phyloP scores from a whole-genome alignment of 352 stramenopile genomes.

The Phytophthora idaei region DNA sequence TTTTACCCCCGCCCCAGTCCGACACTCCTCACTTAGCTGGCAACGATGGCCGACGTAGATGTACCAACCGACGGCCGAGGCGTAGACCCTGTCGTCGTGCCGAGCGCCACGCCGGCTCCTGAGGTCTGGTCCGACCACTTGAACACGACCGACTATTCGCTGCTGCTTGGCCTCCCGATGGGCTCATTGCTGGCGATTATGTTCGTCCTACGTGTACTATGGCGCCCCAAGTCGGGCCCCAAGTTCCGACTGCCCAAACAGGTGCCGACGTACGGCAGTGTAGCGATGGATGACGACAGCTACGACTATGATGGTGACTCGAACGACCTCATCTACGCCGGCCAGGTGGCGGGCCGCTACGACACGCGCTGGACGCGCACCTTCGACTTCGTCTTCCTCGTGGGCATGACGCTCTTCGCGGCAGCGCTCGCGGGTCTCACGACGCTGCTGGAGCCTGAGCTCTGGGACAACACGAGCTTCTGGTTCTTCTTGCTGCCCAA shows the following conservation, averaged over 20 bases:
- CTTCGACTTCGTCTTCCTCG: conserved; percentile 84
- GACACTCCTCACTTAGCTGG: background rate
- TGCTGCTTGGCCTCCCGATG: conserved; percentile 70
- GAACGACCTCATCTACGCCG: conserved; percentile 85
- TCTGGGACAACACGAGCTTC: conserved; percentile 75
- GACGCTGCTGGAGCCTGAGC: conserved; percentile 53
- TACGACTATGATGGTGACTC: conserved; percentile 84
- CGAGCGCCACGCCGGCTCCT: conserved; percentile 13
- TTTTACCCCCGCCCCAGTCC: background rate
- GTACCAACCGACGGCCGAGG: conserved; percentile 9
- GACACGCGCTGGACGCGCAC: conserved; percentile 85
- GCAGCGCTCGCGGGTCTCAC: conserved; percentile 58
- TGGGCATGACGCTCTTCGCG: conserved; percentile 65
- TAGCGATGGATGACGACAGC: conserved; percentile 61
- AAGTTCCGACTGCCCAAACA: conserved; percentile 85
- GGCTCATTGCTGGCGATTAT: conserved; percentile 60
- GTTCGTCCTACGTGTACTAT: conserved; percentile 75
- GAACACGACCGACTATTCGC: conserved; percentile 56
- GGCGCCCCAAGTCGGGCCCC: conserved; percentile 67
- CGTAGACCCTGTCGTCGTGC: conserved; percentile 3
- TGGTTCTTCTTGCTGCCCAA: conserved; percentile 85
- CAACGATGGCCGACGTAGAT: conserved; percentile 16
- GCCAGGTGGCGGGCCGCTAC: conserved; percentile 78
- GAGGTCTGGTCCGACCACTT: conserved; percentile 72
- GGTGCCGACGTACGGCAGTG: conserved; percentile 79